Evolutionary conservation across 2,329 filamentous ascomycete species (phyloP), one percentile per base, ranked within the genome.

Genomic region (Ophiocordyceps polyrhachis-furcata): DNA sequence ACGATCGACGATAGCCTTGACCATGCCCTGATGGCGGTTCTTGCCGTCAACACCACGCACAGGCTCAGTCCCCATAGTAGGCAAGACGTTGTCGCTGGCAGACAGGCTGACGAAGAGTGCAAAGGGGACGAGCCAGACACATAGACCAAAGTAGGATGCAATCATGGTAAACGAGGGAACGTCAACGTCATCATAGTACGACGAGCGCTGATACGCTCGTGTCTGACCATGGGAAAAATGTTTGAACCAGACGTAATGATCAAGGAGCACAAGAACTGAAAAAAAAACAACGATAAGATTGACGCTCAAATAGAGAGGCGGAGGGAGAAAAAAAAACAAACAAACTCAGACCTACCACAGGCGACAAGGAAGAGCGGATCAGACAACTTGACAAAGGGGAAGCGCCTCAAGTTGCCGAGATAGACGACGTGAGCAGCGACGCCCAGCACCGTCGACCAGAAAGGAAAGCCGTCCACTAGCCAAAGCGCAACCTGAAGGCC

Each of bases 121-220:
- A 58, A 98, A 98, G 0, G 91, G 91, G 1, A 96, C 84, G 1
- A 98, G 71, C 91, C 91, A 98, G 0, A 98, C 88, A 55, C 88
- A 94, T 2, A 98, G 69, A 0, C 91, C 91, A 57, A 98, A 98
- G 63, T 91, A 98, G 0, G 85, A 89, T 0, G 91, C 87, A 41
- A 96, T 91, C 65, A 96, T 86, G 17, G 85, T 88, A 60, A 98
- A 98, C 35, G 75, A 81, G 0, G 91, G 91, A 41, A 86, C 58
- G 44, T 76, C 63, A 45, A 69, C 65, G 47, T 70, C 67, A 50
- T 84, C 76, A 57, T 82, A 80, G 57, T 74, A 71, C 45, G 76
- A 73, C 4, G 71, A 67, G 54, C 73, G 68, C 46, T 71, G 63
- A 62, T 79, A 76, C 3, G 76, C 67, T 45, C 62, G 63, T 42